These are phyloP conservation scores for Telfairia occidentalis DNA, from an alignment of 331 rosid species.

Conservation along the genomic window DNA sequence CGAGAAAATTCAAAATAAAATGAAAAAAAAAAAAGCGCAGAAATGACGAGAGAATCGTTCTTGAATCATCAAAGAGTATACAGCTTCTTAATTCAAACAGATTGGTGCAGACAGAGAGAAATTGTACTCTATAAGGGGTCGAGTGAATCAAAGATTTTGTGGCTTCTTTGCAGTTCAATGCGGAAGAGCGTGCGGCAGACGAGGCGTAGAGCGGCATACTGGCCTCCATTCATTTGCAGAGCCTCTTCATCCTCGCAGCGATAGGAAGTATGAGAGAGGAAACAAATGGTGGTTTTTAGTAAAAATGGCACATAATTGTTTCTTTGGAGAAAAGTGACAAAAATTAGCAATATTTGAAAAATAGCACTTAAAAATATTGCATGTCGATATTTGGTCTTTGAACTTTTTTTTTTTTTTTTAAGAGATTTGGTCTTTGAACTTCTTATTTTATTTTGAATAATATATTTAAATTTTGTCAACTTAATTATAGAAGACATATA, in stretches of 20 bases:
- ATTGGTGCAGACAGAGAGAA: not conserved
- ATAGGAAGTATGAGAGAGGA: conserved; percentile 7
- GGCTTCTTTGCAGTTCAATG: conserved; percentile 32
- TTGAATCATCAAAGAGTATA: not conserved
- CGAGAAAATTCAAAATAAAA: not conserved
- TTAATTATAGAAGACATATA: too few relatives aligned
- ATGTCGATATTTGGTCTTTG: not conserved
- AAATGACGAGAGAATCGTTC: not conserved
- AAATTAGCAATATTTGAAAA: not conserved
- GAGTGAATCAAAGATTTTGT: conserved; percentile 40
- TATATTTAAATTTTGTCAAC: too few relatives aligned
- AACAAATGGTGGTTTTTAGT: not conserved
- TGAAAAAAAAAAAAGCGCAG: not conserved
- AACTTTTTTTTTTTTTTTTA: too few relatives aligned
- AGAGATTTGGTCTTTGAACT: too few relatives aligned
- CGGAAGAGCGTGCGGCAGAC: conserved; percentile 38
- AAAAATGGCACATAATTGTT: not conserved
- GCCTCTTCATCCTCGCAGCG: conserved; percentile 19
- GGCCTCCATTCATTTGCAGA: conserved; percentile 24
- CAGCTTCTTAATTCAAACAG: not conserved
- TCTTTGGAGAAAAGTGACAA: not conserved
- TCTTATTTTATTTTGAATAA: too few relatives aligned
- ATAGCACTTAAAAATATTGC: not conserved
- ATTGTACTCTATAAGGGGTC: conserved; percentile 50
- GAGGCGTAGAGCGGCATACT: conserved; percentile 38